Percentiles rank a stretch among this genome's conserved stretches.
phyloP scores from a whole-genome alignment of 306 rosid genomes.

The Pyrus pyrifolia region DNA sequence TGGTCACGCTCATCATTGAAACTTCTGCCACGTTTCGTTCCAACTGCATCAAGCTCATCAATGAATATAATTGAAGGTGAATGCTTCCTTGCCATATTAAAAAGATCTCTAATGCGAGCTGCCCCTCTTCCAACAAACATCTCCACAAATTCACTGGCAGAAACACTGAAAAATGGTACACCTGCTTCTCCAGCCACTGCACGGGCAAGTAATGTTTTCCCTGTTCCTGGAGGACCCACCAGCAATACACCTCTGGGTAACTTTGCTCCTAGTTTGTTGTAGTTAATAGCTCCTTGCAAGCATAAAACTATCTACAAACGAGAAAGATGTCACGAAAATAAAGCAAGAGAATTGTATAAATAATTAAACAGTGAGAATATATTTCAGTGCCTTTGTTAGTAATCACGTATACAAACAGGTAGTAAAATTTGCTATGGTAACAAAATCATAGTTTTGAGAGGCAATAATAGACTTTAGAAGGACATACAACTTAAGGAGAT shows the following conservation, averaged over 20 bases:
- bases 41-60: constrained; percentile 96
- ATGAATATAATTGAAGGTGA: constrained; percentile 88
- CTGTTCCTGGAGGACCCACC: constrained; percentile 97
- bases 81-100: constrained; percentile 68
- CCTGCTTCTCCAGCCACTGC: constrained; percentile 99
- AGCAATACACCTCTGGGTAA: constrained; percentile 86
- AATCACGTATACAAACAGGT: not conserved
- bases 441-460: not conserved
- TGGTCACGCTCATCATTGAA: constrained; percentile 97
- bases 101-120: constrained; percentile 88
- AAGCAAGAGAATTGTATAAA: constrained; percentile 5
- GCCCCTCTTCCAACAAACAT: constrained; percentile 98
- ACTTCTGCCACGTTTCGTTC: constrained; percentile 94
- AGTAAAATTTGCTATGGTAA: not conserved
- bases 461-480: not conserved
- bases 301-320: constrained; percentile 74
- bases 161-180: constrained; percentile 83
- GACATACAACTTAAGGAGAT: not conserved
- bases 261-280: constrained; percentile 86
- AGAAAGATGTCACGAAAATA: constrained; percentile 19
- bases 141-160: constrained; percentile 98
- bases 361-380: not conserved
- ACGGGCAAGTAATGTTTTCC: constrained; percentile 89
- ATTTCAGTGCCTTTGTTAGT: not conserved
- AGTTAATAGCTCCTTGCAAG: constrained; percentile 80